Conservation (phyloP, 192 early-diverging fungal genomes). For the Coemansia sp. region DNA sequence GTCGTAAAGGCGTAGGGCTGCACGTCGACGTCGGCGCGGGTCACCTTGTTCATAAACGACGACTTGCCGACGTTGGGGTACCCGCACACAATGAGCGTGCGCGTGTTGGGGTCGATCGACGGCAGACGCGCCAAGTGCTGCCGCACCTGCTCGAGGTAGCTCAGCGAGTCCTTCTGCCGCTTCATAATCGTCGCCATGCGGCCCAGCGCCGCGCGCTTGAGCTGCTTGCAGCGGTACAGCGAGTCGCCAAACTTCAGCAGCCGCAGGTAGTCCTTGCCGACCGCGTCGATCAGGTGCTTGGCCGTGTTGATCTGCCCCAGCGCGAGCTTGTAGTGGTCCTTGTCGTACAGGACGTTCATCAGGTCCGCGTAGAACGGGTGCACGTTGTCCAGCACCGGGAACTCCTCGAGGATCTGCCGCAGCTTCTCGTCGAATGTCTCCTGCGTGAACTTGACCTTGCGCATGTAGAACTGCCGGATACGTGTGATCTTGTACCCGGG, state of each 20-base stretch:
- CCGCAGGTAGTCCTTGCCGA: slow-evolving; percentile 97
- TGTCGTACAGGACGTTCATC: slow-evolving; percentile 99
- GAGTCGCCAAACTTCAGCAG: slow-evolving; percentile 99
- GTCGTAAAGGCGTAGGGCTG: slow-evolving; percentile 99
- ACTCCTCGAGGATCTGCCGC: slow-evolving; percentile 89
- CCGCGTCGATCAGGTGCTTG: slow-evolving; percentile 93
- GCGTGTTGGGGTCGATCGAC: slow-evolving; percentile 99
- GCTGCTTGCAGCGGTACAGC: slow-evolving; percentile 98
- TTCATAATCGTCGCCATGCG: slow-evolving; percentile 99
- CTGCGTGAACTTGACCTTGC: slow-evolving; percentile 99
- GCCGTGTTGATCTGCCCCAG: slow-evolving; percentile 98
- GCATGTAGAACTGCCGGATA: slow-evolving; percentile 99
- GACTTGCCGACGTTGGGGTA: slow-evolving; percentile 99
- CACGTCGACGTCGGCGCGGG: slow-evolving; percentile 98
- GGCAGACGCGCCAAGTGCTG: slow-evolving; percentile 99
- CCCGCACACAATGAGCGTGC: slow-evolving; percentile 97
- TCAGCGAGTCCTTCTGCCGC: slow-evolving; percentile 95
- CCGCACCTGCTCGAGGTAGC: slow-evolving; percentile 98
- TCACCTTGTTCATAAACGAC: slow-evolving; percentile 98
- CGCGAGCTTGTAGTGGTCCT: slow-evolving; percentile 99
- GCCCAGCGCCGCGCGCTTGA: slow-evolving; percentile 98
- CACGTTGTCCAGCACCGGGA: slow-evolving; percentile 98
- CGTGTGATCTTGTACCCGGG: slow-evolving; percentile 96
- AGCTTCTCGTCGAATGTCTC: slow-evolving; percentile 97
- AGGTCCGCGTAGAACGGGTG: slow-evolving; percentile 99